A percentile compares a stretch with the other conserved stretches of the same genome.
phyloP scores from a whole-genome alignment of 2,329 filamentous ascomycete genomes.

The Ascochyta lentis region DNA sequence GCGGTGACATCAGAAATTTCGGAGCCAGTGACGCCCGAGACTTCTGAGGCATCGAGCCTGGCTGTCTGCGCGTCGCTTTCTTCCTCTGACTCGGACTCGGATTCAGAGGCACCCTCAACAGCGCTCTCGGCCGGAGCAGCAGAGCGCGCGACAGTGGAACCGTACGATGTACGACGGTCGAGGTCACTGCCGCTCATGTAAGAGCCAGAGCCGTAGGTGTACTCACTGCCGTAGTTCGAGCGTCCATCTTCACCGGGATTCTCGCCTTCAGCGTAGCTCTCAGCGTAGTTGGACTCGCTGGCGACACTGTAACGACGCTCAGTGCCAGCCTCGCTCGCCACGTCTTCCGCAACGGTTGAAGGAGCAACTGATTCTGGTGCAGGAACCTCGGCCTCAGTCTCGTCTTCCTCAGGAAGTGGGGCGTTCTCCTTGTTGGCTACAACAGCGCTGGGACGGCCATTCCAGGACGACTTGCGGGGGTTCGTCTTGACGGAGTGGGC shows the following conservation, averaged over 20 bases:
- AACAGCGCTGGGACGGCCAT: constrained; percentile 37
- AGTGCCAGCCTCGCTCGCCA: constrained; percentile 48
- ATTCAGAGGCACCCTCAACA: constrained; percentile 41
- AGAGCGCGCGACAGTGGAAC: constrained; percentile 46
- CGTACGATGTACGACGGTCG: constrained; percentile 53
- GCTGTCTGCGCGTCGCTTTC: constrained; percentile 37
- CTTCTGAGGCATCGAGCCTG: constrained; percentile 34
- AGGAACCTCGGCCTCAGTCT: constrained; percentile 41
- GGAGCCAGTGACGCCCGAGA: constrained; percentile 30
- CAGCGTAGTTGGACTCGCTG: constrained; percentile 42
- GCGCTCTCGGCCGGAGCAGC: constrained; percentile 37
- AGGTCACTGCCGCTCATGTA: constrained; percentile 58
- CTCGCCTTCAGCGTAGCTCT: constrained; percentile 44
- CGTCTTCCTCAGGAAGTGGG: constrained; percentile 52
- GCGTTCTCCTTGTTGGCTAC: constrained; percentile 58
- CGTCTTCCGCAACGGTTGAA: constrained; percentile 38
- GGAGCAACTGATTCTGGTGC: constrained; percentile 22
- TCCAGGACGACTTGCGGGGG: constrained; percentile 48
- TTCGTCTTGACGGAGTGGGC: constrained; percentile 51
- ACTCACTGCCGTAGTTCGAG: constrained; percentile 53
- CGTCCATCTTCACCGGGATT: constrained; percentile 46
- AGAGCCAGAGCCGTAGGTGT: constrained; percentile 57
- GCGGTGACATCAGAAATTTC: constrained; percentile 15
- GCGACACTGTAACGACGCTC: constrained; percentile 49
- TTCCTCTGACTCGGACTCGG: constrained; percentile 38